Evolutionary conservation across 1,284 basidiomycete species (phyloP).

Genomic region (Ganoderma multipileum): DNA sequence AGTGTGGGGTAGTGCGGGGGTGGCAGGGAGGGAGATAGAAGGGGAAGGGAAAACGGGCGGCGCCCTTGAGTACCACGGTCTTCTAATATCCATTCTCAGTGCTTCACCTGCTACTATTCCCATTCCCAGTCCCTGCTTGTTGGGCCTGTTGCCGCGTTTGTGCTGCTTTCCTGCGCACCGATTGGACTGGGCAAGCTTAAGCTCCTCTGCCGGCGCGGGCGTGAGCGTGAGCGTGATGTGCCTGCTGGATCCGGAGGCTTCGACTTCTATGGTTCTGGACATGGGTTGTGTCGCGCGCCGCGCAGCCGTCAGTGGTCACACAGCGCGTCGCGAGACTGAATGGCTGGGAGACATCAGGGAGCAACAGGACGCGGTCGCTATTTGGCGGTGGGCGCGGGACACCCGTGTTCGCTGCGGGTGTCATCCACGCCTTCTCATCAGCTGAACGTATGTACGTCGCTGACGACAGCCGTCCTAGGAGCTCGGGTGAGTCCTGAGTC

Average conservation of each 20-base stretch:
- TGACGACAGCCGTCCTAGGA: not conserved
- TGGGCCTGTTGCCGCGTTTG: not conserved
- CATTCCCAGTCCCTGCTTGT: not conserved
- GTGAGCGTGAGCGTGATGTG: not conserved
- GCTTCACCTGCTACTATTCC: not conserved
- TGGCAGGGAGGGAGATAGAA: not conserved
- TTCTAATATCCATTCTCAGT: conserved; percentile 1
- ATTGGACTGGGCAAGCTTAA: conserved; percentile 5
- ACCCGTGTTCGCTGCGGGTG: not conserved
- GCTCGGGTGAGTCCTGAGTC: not conserved
- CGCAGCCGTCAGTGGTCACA: conserved; percentile 10
- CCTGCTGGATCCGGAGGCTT: not conserved
- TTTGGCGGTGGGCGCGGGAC: not conserved
- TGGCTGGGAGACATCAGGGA: conserved; percentile 5
- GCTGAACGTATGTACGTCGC: not conserved
- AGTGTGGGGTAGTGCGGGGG: conserved; percentile 9
- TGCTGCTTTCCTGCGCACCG: not conserved
- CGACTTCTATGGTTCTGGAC: not conserved
- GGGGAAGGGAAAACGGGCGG: not conserved
- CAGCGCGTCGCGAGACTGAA: not conserved
- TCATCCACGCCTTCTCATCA: not conserved
- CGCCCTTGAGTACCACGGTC: not conserved
- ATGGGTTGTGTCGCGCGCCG: not conserved
- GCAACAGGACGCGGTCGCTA: not conserved
- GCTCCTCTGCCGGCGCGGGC: not conserved